Base-by-base conservation (phyloP, 1,284 basidiomycete species). In the Naganishia albida region DNA sequence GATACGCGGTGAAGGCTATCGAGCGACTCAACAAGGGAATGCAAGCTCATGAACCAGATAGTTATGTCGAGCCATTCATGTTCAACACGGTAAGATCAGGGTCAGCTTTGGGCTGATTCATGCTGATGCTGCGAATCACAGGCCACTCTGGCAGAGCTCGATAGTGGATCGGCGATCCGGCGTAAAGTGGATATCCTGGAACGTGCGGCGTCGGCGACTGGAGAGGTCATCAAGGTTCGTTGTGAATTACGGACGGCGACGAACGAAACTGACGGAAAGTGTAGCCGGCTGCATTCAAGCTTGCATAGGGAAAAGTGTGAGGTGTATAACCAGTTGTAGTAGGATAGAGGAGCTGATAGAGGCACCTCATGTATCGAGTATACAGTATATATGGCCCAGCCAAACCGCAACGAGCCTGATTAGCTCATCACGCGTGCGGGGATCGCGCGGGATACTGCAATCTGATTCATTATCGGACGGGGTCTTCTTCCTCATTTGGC, bases 271-370 rank as follows among this genome's bases (percentile, higher is more conserved):
- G 46, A 60, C n/a, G 12, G 2, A 2, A 7, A 23, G 1, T 15
- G 18, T 42, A 60, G 57, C 57, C 57, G 16, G 57, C 46, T 2
- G 57, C 46, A 23, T 60, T 60, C 25, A 60, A 60, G 46, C 57
- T 60, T 40, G 46, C 48, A 39, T 60, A 53, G 51, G n/a, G 34
- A 34, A 4, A 34, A 34, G 34, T 34, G 10, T 34, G 34, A 34
- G 34, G 10, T 34, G 34, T 34, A 34, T 4, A 10, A 34, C 6
- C 34, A 6, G 34, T 34, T 34, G 34, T 34, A 34, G 34, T 6
- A 34, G 34, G 34, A 34, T 34, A 34, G 34, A 34, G 6, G 10
- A n/a, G n/a, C n/a, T n/a, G n/a, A n/a, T n/a, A n/a, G n/a, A n/a
- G 10, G 6, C 34, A 34, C 10, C 34, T 34, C 34, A 34, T 34